Percentiles rank a stretch among this genome's conserved stretches.
Conservation (phyloP, 1,284 basidiomycete genomes). For the Moesziomyces sp. region DNA sequence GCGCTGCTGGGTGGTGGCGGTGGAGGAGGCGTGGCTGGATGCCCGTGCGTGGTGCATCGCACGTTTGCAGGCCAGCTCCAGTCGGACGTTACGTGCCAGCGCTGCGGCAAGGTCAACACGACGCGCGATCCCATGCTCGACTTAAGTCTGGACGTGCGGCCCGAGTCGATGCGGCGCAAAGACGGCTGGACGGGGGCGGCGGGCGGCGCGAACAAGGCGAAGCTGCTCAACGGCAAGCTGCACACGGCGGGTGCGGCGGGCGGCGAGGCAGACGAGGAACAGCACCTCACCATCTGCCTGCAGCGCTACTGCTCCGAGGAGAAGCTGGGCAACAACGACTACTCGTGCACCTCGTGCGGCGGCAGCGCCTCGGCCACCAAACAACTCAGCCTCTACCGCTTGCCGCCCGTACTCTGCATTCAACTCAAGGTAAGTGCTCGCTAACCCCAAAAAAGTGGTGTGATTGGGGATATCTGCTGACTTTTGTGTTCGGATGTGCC, state of each 20-base stretch:
- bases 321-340: constrained; percentile 56
- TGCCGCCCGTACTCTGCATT: constrained; percentile 91
- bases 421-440: constrained; percentile 83
- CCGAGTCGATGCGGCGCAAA: constrained; percentile 39
- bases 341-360: constrained; percentile 71
- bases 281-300: constrained; percentile 52
- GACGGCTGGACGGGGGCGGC: constrained; percentile 3
- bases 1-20: constrained; percentile 4
- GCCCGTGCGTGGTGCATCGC: constrained; percentile 90
- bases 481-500: no score
- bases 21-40: constrained; percentile 68
- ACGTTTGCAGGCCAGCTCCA: constrained; percentile 89
- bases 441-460: not conserved
- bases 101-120: constrained; percentile 77
- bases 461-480: no score
- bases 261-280: constrained; percentile 49
- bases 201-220: constrained; percentile 21
- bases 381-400: constrained; percentile 81
- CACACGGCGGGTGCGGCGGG: not conserved
- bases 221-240: constrained; percentile 14
- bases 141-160: constrained; percentile 81
- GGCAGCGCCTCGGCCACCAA: constrained; percentile 70
- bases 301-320: constrained; percentile 62
- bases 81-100: constrained; percentile 87
- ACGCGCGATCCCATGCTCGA: constrained; percentile 91